phyloP scores from a whole-genome alignment of 805 yeast species.

The Candida ulmi region DNA sequence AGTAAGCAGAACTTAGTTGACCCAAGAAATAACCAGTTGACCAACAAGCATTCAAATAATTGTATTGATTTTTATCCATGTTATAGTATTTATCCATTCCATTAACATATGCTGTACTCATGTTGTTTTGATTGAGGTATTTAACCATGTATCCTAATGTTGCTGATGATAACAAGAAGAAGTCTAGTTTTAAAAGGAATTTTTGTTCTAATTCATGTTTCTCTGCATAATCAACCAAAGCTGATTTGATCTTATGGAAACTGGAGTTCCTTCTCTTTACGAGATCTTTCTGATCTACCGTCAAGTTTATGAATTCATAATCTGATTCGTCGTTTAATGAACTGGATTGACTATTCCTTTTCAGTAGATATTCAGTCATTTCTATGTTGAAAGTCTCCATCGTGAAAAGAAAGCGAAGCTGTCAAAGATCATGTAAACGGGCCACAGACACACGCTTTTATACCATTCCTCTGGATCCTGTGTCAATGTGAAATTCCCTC shows the following conservation, averaged over 20 bases:
- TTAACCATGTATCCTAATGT: constrained; percentile 39
- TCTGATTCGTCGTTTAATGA: not conserved
- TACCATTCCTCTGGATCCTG: no score
- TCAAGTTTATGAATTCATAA: constrained; percentile 5
- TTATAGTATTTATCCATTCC: constrained; percentile 33
- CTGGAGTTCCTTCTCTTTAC: constrained; percentile 5
- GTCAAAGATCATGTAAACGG: no score
- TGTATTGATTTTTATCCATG: constrained; percentile 37
- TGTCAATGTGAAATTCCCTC: no score
- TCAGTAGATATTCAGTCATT: constrained; percentile 7
- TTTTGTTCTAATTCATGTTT: constrained; percentile 28
- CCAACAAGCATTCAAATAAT: constrained; percentile 37
- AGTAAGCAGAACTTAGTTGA: constrained; percentile 36
- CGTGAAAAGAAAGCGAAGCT: not conserved
- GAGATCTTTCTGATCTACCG: constrained; percentile 3
- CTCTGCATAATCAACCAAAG: constrained; percentile 21
- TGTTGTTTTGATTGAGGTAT: constrained; percentile 33
- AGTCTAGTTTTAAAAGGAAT: constrained; percentile 27
- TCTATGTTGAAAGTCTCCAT: constrained; percentile 3
- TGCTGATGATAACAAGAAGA: constrained; percentile 32
- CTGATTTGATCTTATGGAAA: constrained; percentile 5
- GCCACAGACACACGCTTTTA: no score
- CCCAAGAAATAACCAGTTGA: constrained; percentile 45
- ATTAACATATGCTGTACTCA: constrained; percentile 35
- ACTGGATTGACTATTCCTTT: constrained; percentile 1